Evolutionary conservation across 2,329 filamentous ascomycete genomes (phyloP), one percentile per base, ranked within the genome.

Genomic region (Neopestalotiopsis clavispora): DNA sequence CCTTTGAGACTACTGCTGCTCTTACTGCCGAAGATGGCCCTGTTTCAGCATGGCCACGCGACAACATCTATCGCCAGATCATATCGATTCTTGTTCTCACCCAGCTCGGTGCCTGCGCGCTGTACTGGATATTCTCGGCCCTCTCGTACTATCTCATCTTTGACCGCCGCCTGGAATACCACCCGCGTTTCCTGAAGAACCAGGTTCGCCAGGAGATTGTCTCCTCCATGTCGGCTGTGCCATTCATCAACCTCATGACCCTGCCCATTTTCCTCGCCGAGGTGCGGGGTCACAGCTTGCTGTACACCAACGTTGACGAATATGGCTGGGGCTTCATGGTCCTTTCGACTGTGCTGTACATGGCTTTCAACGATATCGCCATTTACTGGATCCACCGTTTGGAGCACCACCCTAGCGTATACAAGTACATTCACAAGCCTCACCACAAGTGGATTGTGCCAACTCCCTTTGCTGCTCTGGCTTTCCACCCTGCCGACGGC

Each of bases 351-450:
- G 20, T 81, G 1, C 72, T 84, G 38, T 85, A 82, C 78, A 82
- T 84, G 78, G 66, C 81, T 62, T 85, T 82, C 74, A 85, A 83
- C 68, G 83, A 85, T 70, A 74, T 84, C 32, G 74, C 74, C 71
- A 84, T 84, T 73, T 85, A 84, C 77, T 91, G 90, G 84, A 94
- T 94, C 75, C 92, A 94, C 82, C 90, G 92, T 63, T 89, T 88
- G 57, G 84, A 94, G 69, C 92, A 94, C 81, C 90, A 93, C 79
- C 90, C 91, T 7, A 75, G 82, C 62, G 79, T 96, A 74, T 98
- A 98, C 89, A 97, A 95, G 85, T 86, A 86, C 74, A 87, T 98
- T 65, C 95, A 98, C 88, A 98, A 98, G 89, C 92, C 94, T 73
- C 95, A 98, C 83, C 95, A 98, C 90, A 98, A 97, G 85, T 98